These are phyloP conservation scores for Sporothrix luriei DNA, from an alignment of 2,329 filamentous ascomycete genomes.

Conservation along the genomic window DNA sequence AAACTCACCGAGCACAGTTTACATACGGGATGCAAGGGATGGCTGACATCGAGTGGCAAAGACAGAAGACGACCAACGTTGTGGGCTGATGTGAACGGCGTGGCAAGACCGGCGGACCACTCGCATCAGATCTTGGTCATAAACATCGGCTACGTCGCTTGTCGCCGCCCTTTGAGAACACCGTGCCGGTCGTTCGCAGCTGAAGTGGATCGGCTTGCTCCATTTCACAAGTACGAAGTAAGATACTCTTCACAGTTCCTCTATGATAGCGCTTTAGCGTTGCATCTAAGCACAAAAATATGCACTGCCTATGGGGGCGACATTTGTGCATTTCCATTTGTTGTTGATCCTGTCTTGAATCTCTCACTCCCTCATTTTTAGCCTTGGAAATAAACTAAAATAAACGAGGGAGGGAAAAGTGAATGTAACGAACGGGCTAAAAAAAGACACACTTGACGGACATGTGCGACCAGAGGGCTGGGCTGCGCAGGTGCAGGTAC, in stretches of 20 bases:
- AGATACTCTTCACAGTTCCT: neutral
- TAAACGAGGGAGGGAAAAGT: no score
- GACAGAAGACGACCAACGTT: slow-evolving; percentile 1
- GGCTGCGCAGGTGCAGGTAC: neutral
- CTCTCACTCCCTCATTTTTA: neutral
- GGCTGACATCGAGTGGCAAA: slow-evolving; percentile 15
- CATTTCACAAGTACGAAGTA: neutral
- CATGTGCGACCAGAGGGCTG: neutral
- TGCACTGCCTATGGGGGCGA: no score
- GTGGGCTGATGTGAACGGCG: slow-evolving; percentile 3
- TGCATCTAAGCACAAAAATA: neutral
- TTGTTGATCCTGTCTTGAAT: neutral
- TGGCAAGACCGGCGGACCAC: neutral
- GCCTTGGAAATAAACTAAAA: neutral
- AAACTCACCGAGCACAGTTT: neutral
- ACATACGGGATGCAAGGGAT: slow-evolving; percentile 10
- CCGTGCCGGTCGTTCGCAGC: slow-evolving; percentile 1
- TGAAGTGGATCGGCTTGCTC: slow-evolving; percentile 19
- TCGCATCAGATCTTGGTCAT: neutral
- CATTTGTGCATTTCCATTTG: neutral
- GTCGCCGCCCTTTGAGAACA: neutral
- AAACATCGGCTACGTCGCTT: neutral
- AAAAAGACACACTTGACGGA: neutral
- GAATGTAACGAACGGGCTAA: slow-evolving; percentile 4
- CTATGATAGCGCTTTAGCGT: neutral